These are phyloP conservation scores for Arctium lappa DNA, from an alignment of 129 eudicot species.

Conservation along the genomic window DNA sequence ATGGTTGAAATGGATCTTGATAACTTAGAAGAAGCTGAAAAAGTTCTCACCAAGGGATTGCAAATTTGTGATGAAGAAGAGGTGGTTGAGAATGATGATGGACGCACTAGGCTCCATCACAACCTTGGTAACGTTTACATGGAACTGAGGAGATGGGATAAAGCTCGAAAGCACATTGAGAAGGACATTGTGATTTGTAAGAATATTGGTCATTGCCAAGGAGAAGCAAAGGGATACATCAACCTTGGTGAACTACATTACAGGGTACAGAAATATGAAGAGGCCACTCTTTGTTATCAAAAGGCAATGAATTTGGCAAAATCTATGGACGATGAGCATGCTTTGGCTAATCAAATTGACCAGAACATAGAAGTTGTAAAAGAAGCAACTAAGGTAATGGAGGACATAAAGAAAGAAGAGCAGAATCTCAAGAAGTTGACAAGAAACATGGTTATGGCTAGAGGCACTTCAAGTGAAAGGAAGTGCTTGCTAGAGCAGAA, in stretches of 20 bases:
- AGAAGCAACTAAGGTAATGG: conserved; percentile 64
- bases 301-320: conserved; percentile 81
- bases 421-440: conserved; percentile 73
- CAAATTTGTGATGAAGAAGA: conserved; percentile 90
- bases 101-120: conserved; percentile 88
- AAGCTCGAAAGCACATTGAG: conserved; percentile 64
- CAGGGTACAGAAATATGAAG: conserved; percentile 65
- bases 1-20: conserved; percentile 97
- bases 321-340: conserved; percentile 85
- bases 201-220: conserved; percentile 67
- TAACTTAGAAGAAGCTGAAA: conserved; percentile 79
- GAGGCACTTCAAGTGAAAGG: conserved; percentile 67
- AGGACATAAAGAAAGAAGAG: conserved; percentile 66
- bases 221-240: conserved; percentile 92
- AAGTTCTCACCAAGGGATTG: conserved; percentile 61
- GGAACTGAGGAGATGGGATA: conserved; percentile 76
- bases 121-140: conserved; percentile 83
- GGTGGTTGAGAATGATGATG: conserved; percentile 64
- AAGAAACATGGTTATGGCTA: conserved; percentile 47
- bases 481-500: conserved; percentile 58
- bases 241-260: conserved; percentile 86
- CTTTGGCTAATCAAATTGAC: conserved; percentile 55
- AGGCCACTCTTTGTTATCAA: conserved; percentile 63
- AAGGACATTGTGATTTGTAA: conserved; percentile 79
- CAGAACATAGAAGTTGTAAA: conserved; percentile 57